Evolutionary conservation across 2,329 filamentous ascomycete genomes (phyloP).

Genomic region (Claviceps pazoutovae): DNA sequence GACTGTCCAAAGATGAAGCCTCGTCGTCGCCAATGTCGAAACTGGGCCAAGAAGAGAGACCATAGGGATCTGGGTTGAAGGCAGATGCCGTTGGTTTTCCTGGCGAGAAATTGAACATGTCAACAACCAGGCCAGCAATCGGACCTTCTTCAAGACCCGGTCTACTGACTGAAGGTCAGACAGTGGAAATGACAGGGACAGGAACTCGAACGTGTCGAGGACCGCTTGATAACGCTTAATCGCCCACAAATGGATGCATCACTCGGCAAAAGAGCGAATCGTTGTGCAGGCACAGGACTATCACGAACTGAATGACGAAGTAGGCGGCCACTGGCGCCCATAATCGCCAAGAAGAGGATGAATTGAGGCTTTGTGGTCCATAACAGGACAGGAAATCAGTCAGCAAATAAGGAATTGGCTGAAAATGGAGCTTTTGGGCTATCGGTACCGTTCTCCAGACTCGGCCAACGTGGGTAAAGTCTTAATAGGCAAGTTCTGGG

Average conservation of each 20-base stretch:
- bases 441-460: conserved; percentile 11
- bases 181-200: conserved; percentile 23
- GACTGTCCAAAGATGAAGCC: conserved; percentile 10
- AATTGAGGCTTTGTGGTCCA: conserved; percentile 10
- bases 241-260: conserved; percentile 22
- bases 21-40: conserved; percentile 16
- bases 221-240: conserved; percentile 23
- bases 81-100: conserved; percentile 19
- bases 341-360: conserved; percentile 19
- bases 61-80: conserved; percentile 16
- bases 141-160: conserved; percentile 15
- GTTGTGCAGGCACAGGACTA: conserved; percentile 16
- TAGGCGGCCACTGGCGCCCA: conserved; percentile 22
- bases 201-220: conserved; percentile 25
- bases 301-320: conserved; percentile 17
- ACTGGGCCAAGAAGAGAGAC: conserved; percentile 18
- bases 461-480: conserved; percentile 10
- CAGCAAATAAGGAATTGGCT: background rate
- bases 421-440: conserved; percentile 3
- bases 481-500: conserved; percentile 9
- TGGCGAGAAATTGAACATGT: conserved; percentile 24
- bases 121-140: conserved; percentile 19
- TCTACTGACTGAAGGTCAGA: conserved; percentile 21
- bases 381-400: conserved; percentile 9
- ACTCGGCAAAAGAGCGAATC: conserved; percentile 21